phyloP scores from a whole-genome alignment of 2,329 filamentous ascomycete genomes.

The Acrocalymma vagum region DNA sequence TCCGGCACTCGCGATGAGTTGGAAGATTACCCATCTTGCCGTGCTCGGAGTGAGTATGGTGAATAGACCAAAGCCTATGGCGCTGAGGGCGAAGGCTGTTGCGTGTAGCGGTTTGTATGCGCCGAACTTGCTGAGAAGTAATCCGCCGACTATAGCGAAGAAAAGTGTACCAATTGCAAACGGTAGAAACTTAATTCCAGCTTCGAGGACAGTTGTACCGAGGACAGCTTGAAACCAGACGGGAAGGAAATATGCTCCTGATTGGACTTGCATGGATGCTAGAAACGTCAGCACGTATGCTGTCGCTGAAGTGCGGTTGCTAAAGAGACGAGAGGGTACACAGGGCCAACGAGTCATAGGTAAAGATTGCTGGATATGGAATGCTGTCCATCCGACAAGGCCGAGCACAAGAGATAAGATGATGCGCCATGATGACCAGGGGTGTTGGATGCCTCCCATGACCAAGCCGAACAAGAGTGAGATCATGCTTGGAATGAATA shows the following conservation, averaged over 20 bases:
- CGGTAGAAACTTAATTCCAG: constrained; percentile 44
- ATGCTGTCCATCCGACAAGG: constrained; percentile 42
- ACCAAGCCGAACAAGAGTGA: constrained; percentile 51
- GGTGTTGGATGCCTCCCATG: constrained; percentile 49
- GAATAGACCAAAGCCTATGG: constrained; percentile 9
- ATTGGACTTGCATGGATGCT: constrained; percentile 45
- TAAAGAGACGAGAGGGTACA: constrained; percentile 52
- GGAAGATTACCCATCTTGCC: constrained; percentile 10
- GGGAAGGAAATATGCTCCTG: constrained; percentile 50
- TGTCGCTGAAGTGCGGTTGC: constrained; percentile 44
- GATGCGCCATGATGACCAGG: constrained; percentile 51
- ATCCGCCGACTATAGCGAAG: constrained; percentile 20
- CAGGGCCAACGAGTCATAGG: background rate
- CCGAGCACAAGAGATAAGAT: constrained; percentile 55
- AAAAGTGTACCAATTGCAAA: constrained; percentile 13
- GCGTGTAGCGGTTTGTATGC: constrained; percentile 15
- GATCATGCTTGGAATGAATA: constrained; percentile 47
- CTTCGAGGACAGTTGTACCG: constrained; percentile 35
- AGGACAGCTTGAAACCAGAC: constrained; percentile 56
- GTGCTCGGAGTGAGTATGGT: constrained; percentile 6
- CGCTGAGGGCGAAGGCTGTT: constrained; percentile 4
- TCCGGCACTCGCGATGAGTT: constrained; percentile 16
- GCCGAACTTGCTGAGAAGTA: constrained; percentile 23
- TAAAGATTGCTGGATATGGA: constrained; percentile 50
- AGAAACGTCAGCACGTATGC: constrained; percentile 48